Evolutionary conservation across 2,329 filamentous ascomycete genomes (phyloP), one percentile per base, ranked within the genome.

Genomic region (Tolypocladium inflatum): DNA sequence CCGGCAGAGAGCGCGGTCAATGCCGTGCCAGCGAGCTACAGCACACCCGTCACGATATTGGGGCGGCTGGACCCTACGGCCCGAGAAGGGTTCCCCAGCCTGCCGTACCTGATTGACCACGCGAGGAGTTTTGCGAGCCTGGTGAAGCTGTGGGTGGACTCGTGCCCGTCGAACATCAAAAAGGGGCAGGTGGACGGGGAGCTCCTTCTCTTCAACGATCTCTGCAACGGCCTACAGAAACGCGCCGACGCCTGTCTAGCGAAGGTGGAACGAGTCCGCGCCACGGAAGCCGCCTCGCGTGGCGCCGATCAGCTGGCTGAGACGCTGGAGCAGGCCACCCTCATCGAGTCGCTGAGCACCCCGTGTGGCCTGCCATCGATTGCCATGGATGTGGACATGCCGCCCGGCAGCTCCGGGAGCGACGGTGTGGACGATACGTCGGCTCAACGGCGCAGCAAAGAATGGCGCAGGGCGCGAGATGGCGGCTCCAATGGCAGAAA

Each of bases 31-130:
- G 88, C 91, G 1, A 91, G 90, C 2, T 99, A 97, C 74, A 92
- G 90, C 54, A 97, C 94, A 0, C 94, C 94, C 0, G 85, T 94
- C 57, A 91, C 92, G 11, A 97, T 99, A 61, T 82, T 96, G 48
- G 86, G 87, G 50, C 88, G 94, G 1, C 76, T 97, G 17, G 88
- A 90, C 9, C 84, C 87, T 11, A 87, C 87, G 0, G 90, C 90
- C 10, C 84, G 90, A 58, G 94, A 99, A 74, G 94, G 94, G 0
- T 96, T 97, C 66, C 93, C 92, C 0, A 94, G 90, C 52, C 78
- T 99, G 17, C 94, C 94, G 0, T 97, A 96, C 69, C 81, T 99
- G 4, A 89, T 99, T 61, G 94, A 99, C 65, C 87, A 92, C 62
- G 85, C 91, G 9, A 85, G 90, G 61, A 92, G 90, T 65, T 91